Conservation (phyloP, 2,329 filamentous ascomycete genomes). For the Fusarium clavum region DNA sequence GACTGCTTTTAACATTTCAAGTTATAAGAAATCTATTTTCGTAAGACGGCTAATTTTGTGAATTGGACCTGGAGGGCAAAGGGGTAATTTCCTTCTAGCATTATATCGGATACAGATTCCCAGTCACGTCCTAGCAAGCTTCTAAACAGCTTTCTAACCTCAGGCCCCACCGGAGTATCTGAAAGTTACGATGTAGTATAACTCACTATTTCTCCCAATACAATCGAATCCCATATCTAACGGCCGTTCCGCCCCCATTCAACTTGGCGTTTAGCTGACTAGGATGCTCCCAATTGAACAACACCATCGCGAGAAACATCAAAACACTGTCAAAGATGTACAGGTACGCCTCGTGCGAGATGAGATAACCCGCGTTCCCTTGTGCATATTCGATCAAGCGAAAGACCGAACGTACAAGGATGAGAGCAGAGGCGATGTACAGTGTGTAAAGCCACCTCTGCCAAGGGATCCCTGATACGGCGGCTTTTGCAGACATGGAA, state of each 20-base stretch:
- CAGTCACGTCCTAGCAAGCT: too few species aligned
- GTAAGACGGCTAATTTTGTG: too few species aligned
- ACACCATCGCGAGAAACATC: slow-evolving; percentile 55
- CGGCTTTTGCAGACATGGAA: slow-evolving; percentile 1
- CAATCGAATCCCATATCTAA: too few species aligned
- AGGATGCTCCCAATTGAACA: slow-evolving; percentile 56
- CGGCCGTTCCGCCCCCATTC: not conserved
- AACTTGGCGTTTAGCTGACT: not conserved
- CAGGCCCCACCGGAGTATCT: too few species aligned
- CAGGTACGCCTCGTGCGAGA: slow-evolving; percentile 49
- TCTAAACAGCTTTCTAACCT: too few species aligned
- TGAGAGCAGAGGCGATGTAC: slow-evolving; percentile 46
- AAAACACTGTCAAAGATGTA: slow-evolving; percentile 53
- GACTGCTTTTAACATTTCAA: too few species aligned
- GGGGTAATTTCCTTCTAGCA: too few species aligned
- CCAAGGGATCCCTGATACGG: slow-evolving; percentile 41
- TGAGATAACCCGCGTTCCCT: slow-evolving; percentile 48
- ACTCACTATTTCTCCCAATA: too few species aligned
- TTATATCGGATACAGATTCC: too few species aligned
- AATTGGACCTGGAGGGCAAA: too few species aligned
- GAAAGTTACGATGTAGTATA: too few species aligned
- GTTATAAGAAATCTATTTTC: too few species aligned
- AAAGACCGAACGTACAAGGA: slow-evolving; percentile 56
- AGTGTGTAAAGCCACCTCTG: slow-evolving; percentile 45
- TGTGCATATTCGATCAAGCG: slow-evolving; percentile 56